A percentile compares a stretch with the other conserved stretches of the same genome.
phyloP scores from a whole-genome alignment of 1,139 yeast species.

The Sugiyamaella novakii region DNA sequence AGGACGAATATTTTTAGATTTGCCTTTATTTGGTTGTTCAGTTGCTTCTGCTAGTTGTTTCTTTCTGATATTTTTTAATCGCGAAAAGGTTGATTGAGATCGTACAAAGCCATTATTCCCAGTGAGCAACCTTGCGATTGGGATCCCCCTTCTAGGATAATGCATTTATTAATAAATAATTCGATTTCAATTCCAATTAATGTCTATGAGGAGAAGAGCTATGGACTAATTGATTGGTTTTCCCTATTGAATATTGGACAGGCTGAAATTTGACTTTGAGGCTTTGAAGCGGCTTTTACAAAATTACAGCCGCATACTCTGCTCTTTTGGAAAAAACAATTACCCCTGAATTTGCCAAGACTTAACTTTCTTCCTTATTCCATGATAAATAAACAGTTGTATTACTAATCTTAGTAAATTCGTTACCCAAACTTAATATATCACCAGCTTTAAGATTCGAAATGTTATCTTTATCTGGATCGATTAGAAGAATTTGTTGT shows the following conservation, averaged over 20 bases:
- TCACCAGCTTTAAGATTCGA: constrained; percentile 3
- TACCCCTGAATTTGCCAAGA: constrained; percentile 12
- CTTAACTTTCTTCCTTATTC: background rate
- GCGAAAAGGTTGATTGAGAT: constrained; percentile 7
- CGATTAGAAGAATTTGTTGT: constrained; percentile 5
- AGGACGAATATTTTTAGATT: constrained; percentile 4
- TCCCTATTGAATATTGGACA: too few species aligned
- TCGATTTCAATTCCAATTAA: background rate
- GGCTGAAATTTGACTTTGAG: too few species aligned
- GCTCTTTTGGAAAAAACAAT: background rate
- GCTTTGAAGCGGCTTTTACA: constrained; percentile 1
- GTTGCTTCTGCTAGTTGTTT: background rate
- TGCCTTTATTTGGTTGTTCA: background rate
- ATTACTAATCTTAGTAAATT: background rate
- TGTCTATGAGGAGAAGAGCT: too few species aligned
- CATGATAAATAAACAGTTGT: constrained; percentile 7
- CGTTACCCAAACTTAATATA: background rate
- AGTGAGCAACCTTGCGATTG: too few species aligned
- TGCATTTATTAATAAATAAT: background rate
- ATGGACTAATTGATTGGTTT: too few species aligned
- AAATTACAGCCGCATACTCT: background rate
- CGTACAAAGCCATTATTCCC: too few species aligned
- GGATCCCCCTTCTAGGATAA: constrained; percentile 2
- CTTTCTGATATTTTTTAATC: constrained; percentile 5
- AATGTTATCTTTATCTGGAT: constrained; percentile 3